Conservation (phyloP, 106 monocot genomes). For the Acanthochlamys bracteata region DNA sequence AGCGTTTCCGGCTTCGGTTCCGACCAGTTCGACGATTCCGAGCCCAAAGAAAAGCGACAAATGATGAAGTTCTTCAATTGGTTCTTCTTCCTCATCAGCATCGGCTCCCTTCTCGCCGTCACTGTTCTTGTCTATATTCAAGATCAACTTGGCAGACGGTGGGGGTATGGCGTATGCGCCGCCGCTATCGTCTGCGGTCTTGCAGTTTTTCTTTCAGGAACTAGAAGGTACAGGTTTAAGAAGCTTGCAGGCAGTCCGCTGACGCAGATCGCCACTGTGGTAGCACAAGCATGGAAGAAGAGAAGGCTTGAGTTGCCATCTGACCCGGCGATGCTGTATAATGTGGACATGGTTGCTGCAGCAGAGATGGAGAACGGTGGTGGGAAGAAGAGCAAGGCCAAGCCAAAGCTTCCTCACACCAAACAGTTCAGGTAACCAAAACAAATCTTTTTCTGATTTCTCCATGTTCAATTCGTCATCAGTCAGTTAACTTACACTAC, state of each 20-base stretch:
- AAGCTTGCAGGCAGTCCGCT: slow-evolving; percentile 50
- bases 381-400: no score
- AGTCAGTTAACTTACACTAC: no score
- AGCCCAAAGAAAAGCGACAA: slow-evolving; percentile 43
- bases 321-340: no score
- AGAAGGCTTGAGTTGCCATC: no score
- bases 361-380: no score
- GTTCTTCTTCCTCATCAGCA: slow-evolving; percentile 75
- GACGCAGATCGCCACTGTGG: slow-evolving; percentile 25
- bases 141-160: slow-evolving; percentile 54
- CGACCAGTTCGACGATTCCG: slow-evolving; percentile 68
- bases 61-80: slow-evolving; percentile 65
- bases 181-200: no score
- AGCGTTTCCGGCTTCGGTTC: slow-evolving; percentile 73
- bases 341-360: no score
- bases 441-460: background rate
- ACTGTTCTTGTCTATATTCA: slow-evolving; percentile 72
- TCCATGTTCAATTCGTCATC: no score
- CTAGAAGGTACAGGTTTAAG: slow-evolving; percentile 58
- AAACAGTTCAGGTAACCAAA: background rate
- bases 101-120: slow-evolving; percentile 50
- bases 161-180: slow-evolving; percentile 72
- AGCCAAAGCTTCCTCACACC: no score
- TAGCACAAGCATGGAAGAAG: no score
- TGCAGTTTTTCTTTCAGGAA: slow-evolving; percentile 61